These are phyloP conservation scores for Singerocomus inundabilis DNA, from an alignment of 1,284 basidiomycete species.

Conservation along the genomic window DNA sequence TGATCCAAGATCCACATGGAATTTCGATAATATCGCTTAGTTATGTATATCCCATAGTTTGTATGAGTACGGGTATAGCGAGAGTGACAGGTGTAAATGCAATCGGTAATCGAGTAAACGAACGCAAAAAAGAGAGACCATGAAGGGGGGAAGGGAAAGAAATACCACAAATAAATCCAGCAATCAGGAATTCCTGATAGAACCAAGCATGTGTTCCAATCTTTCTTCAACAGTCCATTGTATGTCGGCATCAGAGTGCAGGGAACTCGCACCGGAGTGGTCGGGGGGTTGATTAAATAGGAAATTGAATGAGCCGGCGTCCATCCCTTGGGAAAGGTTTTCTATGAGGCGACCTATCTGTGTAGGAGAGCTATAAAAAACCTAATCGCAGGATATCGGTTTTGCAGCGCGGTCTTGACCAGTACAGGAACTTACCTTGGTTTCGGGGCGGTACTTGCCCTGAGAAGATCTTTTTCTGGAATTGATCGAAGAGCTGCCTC, in stretches of 20 bases:
- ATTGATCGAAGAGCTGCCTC: slow-evolving; percentile 58
- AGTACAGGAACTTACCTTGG: slow-evolving; percentile 55
- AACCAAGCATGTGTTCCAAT: slow-evolving; percentile 69
- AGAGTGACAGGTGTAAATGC: slow-evolving; percentile 11
- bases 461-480: slow-evolving; percentile 55
- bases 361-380: slow-evolving; percentile 74
- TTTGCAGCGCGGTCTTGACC: slow-evolving; percentile 15
- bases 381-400: slow-evolving; percentile 42
- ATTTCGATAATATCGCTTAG: slow-evolving; percentile 20
- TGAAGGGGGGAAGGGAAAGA: slow-evolving; percentile 11
- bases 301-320: slow-evolving; percentile 80
- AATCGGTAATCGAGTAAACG: slow-evolving; percentile 18
- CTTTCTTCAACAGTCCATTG: slow-evolving; percentile 74
- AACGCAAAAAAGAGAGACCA: slow-evolving; percentile 10
- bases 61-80: slow-evolving; percentile 34
- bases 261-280: slow-evolving; percentile 58
- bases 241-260: slow-evolving; percentile 58
- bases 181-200: slow-evolving; percentile 43
- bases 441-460: slow-evolving; percentile 66
- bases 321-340: slow-evolving; percentile 71
- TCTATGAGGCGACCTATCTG: slow-evolving; percentile 81
- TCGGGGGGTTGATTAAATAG: slow-evolving; percentile 40
- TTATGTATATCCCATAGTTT: slow-evolving; percentile 37
- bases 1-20: slow-evolving; percentile 30
- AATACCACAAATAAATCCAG: slow-evolving; percentile 24